Base-by-base conservation (phyloP, 345 rosid genomes). In the Salix dunnii region DNA sequence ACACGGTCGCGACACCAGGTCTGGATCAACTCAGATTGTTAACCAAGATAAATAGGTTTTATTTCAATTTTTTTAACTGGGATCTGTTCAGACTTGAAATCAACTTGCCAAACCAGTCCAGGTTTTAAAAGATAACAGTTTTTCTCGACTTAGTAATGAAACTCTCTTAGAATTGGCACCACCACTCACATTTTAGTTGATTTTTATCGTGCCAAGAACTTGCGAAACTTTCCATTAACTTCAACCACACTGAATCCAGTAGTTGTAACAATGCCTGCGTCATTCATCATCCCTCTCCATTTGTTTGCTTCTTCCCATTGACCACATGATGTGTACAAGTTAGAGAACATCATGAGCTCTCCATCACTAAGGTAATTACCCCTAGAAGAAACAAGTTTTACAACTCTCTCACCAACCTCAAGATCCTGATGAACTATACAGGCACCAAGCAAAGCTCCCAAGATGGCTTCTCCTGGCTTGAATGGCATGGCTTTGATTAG, bases 371-470 rank as follows among this genome's bases (percentile, higher is more conserved):
- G 40, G 51, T n/a, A 61, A 9, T 23, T 21, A 46, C 70, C 71
- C 72, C 5, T 75, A 3, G 48, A 60, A 72, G 60, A 76, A 30
- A 76, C 18, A 67, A 68, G 53, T 64, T 78, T 63, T 16, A 68
- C 51, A 3, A 79, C 77, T 49, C 63, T 62, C 12, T 63, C 74
- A 5, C 85, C 80, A 13, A n/a, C 67, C 62, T 75, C 71, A n/a
- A 78, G 72, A 76, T 78, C 72, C 67, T 55, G 74, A 78, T 75
- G 74, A 78, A 72, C 68, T 40, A 78, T 64, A 78, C 85, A 78
- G 25, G 82, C 79, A 72, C 72, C 78, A 62, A 82, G 85, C 72
- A 78, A n/a, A 30, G 85, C 85, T 31, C 77, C 82, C 31, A 67
- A 69, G 62, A 78, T 53, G 40, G 85, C 42, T 76, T 72, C 80